These are phyloP conservation scores for Murraya koenigii DNA, from an alignment of 345 rosid species.

Conservation along the genomic window DNA sequence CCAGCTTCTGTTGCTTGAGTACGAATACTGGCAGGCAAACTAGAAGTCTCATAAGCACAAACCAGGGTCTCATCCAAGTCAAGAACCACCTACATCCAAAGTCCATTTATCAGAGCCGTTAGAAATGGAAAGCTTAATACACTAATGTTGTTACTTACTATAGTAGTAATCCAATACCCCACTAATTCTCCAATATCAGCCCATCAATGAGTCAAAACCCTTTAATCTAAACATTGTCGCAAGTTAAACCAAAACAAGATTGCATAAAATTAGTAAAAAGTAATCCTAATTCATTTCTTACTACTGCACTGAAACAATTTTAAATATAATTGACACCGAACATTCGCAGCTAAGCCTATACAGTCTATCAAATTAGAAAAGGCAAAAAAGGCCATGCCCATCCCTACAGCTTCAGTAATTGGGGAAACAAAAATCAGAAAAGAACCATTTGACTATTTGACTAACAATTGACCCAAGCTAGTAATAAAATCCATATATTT, in stretches of 20 bases:
- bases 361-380: neutral
- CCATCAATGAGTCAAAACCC: neutral
- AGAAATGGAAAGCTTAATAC: neutral
- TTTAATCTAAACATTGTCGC: neutral
- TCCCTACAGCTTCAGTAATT: neutral
- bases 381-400: neutral
- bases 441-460: neutral
- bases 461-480: neutral
- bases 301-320: neutral
- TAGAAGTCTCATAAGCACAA: slow-evolving; percentile 59
- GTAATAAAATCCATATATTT: neutral
- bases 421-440: neutral
- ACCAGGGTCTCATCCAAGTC: slow-evolving; percentile 72
- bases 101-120: neutral
- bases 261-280: neutral
- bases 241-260: neutral
- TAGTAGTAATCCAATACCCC: neutral
- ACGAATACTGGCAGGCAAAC: slow-evolving; percentile 40
- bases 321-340: neutral
- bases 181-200: neutral
- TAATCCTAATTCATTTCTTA: neutral
- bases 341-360: neutral
- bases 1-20: slow-evolving; percentile 54
- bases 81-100: slow-evolving; percentile 48
- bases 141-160: neutral